Evolutionary conservation across 1,284 basidiomycete genomes (phyloP), one percentile per base, ranked within the genome.

Genomic region (Acaromyces ingoldii): DNA sequence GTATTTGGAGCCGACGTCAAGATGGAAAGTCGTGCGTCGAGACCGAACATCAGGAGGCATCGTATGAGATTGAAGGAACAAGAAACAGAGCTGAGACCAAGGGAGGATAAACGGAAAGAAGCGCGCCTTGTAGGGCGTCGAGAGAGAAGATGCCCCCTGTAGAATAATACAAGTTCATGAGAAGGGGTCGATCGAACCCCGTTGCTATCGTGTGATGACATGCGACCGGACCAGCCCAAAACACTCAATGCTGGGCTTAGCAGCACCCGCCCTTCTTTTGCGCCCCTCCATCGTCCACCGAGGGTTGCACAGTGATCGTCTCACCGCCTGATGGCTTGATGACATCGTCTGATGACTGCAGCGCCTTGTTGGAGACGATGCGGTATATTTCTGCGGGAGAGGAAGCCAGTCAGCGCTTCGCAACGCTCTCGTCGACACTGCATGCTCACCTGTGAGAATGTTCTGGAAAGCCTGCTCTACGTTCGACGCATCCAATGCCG

Each of bases 401-500:
- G 84, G 83, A 78, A 82, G 1, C 78, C 91, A 90, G 9, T 87
- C 87, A 21, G 85, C 74, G 19, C 76, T 75, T 45, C 88, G 78
- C 73, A 91, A 91, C 70, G 81, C 84, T 2, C 69, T 55, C 71
- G 88, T 85, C 77, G 38, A 5, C 13, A 13, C 11, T 41, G 15
- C 9, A 19, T 17, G 78, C 84, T 59, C 52, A 91, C 91, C 91
- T 50, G 89, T 88, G 57, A 98, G 82, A 75, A 96, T 97, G 69
- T 86, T 92, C 79, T 97, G 91, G 85, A 98, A 98, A 49, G 93
- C 74, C 62, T 72, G 69, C 53, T 97, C 93, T 77, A 98, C 95
- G 79, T 97, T 97, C 49, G 89, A 91, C 65, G 92, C 91, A 83
- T 98, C 93, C 82, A 98, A 85, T 77, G 95, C 93, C 69, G 95